Evolutionary conservation across 371 early-diverging fungal species (phyloP).

Genomic region (Fennellomyces sp.): DNA sequence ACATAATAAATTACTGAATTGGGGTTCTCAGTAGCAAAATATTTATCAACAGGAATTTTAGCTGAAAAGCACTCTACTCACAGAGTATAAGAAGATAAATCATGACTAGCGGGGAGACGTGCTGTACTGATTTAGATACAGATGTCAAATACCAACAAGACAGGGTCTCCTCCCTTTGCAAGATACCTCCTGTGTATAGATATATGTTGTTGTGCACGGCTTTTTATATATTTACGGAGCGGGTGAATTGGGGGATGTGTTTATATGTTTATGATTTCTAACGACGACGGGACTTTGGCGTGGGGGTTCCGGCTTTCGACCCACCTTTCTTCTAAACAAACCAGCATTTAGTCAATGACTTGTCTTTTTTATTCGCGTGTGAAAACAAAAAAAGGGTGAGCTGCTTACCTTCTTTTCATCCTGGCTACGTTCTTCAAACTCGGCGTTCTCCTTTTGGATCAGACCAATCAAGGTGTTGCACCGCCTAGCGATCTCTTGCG

Average conservation of each 20-base stretch:
- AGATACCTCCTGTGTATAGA: too few relatives aligned
- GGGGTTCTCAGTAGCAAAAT: too few relatives aligned
- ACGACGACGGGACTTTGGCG: slow-evolving; percentile 16
- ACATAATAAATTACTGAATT: too few relatives aligned
- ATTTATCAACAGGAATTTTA: too few relatives aligned
- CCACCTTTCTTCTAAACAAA: slow-evolving; percentile 10
- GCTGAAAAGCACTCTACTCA: too few relatives aligned
- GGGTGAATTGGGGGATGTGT: background rate
- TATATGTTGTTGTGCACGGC: background rate
- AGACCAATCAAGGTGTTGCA: slow-evolving; percentile 77
- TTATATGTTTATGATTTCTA: background rate
- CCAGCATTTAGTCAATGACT: background rate
- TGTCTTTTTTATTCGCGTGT: background rate
- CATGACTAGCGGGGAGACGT: too few relatives aligned
- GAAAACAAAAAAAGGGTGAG: too few relatives aligned
- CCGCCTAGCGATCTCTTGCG: slow-evolving; percentile 79
- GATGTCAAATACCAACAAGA: too few relatives aligned
- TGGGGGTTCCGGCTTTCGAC: slow-evolving; percentile 16
- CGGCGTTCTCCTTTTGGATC: slow-evolving; percentile 64
- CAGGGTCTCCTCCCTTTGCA: too few relatives aligned
- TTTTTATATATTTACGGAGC: slow-evolving; percentile 1
- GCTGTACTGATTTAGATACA: too few relatives aligned
- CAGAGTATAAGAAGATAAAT: too few relatives aligned
- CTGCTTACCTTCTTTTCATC: slow-evolving; percentile 52
- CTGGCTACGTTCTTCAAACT: slow-evolving; percentile 35